A percentile compares a stretch with the other conserved stretches of the same genome.
Evolutionary conservation across 495 filamentous ascomycete genomes (phyloP).

Genomic region (Penicillium simplicissimum): DNA sequence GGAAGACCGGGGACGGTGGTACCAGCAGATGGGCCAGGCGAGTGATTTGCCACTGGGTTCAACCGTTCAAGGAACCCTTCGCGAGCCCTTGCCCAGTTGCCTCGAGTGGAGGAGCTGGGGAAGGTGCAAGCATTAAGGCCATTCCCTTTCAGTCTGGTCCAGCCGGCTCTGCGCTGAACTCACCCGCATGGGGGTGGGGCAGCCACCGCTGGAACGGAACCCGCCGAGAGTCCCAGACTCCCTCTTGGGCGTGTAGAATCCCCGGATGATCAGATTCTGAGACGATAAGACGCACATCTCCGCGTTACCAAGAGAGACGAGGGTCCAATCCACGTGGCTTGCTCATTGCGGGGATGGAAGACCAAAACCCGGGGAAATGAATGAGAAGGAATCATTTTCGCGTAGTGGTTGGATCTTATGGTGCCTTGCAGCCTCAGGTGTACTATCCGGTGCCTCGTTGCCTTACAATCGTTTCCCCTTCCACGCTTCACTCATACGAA

Average conservation of each 20-base stretch:
- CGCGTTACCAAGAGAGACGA: background rate
- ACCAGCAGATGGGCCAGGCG: background rate
- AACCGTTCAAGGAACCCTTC: background rate
- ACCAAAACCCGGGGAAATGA: background rate
- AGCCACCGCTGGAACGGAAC: conserved; percentile 15
- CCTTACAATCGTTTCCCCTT: too few relatives aligned
- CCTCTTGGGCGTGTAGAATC: background rate
- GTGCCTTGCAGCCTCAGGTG: background rate
- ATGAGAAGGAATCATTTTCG: too few relatives aligned
- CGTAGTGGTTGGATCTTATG: too few relatives aligned
- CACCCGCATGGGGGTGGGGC: background rate
- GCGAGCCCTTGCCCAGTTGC: background rate
- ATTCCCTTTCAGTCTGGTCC: conserved; percentile 19
- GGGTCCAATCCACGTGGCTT: background rate
- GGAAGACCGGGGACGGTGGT: background rate
- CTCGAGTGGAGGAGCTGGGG: background rate
- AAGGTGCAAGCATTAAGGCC: conserved; percentile 10
- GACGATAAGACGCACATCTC: too few relatives aligned
- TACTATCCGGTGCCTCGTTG: too few relatives aligned
- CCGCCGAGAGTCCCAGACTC: too few relatives aligned
- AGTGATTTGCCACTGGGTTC: background rate
- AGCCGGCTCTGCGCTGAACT: conserved; percentile 11
- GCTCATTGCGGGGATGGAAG: background rate
- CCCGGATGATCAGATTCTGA: background rate
- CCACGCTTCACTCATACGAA: too few relatives aligned